Conservation (phyloP, 2,329 filamentous ascomycete species). For the Aureobasidium namibiae region DNA sequence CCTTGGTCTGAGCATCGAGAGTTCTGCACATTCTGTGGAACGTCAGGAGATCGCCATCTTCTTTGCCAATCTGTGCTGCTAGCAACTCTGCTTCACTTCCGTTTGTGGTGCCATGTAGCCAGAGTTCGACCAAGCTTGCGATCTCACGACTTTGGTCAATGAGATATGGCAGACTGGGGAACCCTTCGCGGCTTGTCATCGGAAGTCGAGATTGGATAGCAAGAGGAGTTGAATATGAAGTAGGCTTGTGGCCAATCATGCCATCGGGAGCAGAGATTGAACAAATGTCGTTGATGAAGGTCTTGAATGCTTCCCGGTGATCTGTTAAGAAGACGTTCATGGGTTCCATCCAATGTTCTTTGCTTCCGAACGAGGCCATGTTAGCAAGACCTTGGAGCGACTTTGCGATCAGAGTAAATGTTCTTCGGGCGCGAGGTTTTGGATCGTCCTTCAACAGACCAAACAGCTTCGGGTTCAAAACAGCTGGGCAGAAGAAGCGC, state of each 20-base stretch:
- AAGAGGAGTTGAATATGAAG: slow-evolving; percentile 85
- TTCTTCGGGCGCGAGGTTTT: slow-evolving; percentile 72
- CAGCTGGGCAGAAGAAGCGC: slow-evolving; percentile 92
- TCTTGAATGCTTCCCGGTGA: slow-evolving; percentile 72
- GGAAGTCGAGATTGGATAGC: slow-evolving; percentile 80
- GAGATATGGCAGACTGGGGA: slow-evolving; percentile 85
- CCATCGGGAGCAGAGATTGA: slow-evolving; percentile 43
- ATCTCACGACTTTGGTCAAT: slow-evolving; percentile 84
- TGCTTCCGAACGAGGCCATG: slow-evolving; percentile 82
- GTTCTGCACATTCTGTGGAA: slow-evolving; percentile 43
- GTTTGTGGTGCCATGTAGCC: slow-evolving; percentile 49
- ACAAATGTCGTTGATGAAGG: slow-evolving; percentile 81
- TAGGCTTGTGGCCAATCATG: slow-evolving; percentile 43
- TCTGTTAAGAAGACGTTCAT: slow-evolving; percentile 83
- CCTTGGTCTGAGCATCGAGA: slow-evolving; percentile 40
- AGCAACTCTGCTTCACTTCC: slow-evolving; percentile 7
- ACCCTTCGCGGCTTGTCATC: slow-evolving; percentile 76
- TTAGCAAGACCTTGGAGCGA: slow-evolving; percentile 86
- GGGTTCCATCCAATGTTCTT: slow-evolving; percentile 98
- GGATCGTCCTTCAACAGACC: slow-evolving; percentile 82
- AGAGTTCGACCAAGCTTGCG: slow-evolving; percentile 72
- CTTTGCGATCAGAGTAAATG: slow-evolving; percentile 86
- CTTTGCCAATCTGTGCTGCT: slow-evolving; percentile 16
- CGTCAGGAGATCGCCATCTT: slow-evolving; percentile 37
- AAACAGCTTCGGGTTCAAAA: slow-evolving; percentile 89